A percentile compares a stretch with the other conserved stretches of the same genome.
Conservation (phyloP, 805 yeast species). For the Kurtzmaniella fragi region DNA sequence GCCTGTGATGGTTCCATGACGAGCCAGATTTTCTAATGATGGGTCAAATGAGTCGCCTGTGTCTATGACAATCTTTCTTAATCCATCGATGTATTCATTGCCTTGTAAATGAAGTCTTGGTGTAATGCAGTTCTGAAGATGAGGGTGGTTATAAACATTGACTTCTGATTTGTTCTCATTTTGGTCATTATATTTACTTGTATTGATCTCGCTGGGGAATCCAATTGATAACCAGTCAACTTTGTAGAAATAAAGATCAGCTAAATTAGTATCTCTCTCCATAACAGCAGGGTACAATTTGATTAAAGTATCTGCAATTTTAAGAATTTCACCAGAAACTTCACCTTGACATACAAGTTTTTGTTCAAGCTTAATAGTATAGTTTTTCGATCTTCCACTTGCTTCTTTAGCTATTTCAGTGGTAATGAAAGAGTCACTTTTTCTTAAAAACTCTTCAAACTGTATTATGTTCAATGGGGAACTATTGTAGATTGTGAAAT, state of each 20-base stretch:
- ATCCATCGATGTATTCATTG: slow-evolving; percentile 29
- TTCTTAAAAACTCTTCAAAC: slow-evolving; percentile 59
- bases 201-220: slow-evolving; percentile 8
- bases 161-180: neutral
- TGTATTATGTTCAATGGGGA: slow-evolving; percentile 52
- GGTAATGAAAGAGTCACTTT: slow-evolving; percentile 41
- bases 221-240: slow-evolving; percentile 58
- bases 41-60: neutral
- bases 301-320: slow-evolving; percentile 39
- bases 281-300: slow-evolving; percentile 42
- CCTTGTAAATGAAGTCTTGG: slow-evolving; percentile 20
- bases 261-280: slow-evolving; percentile 41
- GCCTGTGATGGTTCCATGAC: neutral
- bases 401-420: slow-evolving; percentile 22
- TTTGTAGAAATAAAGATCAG: slow-evolving; percentile 58
- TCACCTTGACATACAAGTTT: slow-evolving; percentile 57
- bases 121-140: slow-evolving; percentile 3
- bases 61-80: slow-evolving; percentile 30
- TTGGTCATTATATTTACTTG: neutral
- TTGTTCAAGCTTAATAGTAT: slow-evolving; percentile 52
- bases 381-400: slow-evolving; percentile 17
- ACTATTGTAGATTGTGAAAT: slow-evolving; percentile 42
- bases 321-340: slow-evolving; percentile 42
- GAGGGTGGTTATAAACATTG: slow-evolving; percentile 2
- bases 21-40: neutral